Evolutionary conservation across 345 rosid genomes (phyloP), one percentile per base, ranked within the genome.

Genomic region (Moricandia arvensis): DNA sequence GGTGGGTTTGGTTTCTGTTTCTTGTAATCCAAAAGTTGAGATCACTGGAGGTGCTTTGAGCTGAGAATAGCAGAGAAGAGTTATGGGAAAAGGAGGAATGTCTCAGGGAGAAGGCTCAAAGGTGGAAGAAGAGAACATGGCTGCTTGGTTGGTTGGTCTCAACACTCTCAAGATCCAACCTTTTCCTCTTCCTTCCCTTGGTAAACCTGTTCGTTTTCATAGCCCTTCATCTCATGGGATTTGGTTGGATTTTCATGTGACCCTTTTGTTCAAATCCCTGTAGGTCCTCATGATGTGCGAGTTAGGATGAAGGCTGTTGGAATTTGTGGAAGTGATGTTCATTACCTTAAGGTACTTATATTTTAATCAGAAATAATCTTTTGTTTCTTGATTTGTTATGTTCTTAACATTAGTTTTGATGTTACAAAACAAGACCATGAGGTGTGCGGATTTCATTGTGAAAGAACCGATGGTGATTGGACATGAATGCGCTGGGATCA

Each of bases 401-500:
- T 4, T 72, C 64, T 54, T 71, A 53, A 71, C n/a, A 8, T 51
- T 66, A 37, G 13, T 35, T 24, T 9, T 47, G 43, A 18, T 72
- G 62, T 34, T 47, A 41, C 47, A 53, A 47, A 43, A 15, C 17
- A 47, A 47, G 53, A 47, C 53, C 53, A 47, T 47, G 53, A 47
- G 53, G n/a, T 47, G 53, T 47, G 53, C 53, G 53, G 53, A 47
- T 47, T 47, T 47, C 53, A 47, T 47, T 47, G 53, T 47, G 78
- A 87, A 90, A 85, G 88, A 92, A 83, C 99, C 97, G 0, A 95
- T 95, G 99, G 96, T 92, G 57, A 89, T 95, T 18, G 97, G 99
- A 41, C 99, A 88, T 65, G 97, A 95, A 80, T 90, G 93, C 81
- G 97, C 97, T 67, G 97, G 99, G 75, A 73, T 92, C 79, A 77